These are phyloP conservation scores for Backusella westeae DNA, from an alignment of 192 early-diverging fungal species.

Conservation along the genomic window DNA sequence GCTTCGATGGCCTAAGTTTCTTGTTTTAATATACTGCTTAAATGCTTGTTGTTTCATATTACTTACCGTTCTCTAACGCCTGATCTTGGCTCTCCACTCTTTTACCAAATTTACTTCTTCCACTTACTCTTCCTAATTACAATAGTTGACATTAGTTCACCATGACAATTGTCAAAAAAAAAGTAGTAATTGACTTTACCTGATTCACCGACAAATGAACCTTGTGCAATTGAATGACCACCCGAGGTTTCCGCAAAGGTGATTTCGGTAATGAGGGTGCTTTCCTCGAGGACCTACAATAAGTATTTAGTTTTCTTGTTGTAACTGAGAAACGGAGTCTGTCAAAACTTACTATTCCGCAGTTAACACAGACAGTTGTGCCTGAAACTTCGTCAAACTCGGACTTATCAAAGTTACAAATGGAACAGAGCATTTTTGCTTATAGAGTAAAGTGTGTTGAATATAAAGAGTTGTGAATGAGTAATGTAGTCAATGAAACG, in stretches of 20 bases:
- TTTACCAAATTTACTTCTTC: slow-evolving; percentile 43
- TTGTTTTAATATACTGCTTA: no score
- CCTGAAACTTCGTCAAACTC: slow-evolving; percentile 24
- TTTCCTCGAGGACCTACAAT: slow-evolving; percentile 85
- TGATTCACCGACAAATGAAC: slow-evolving; percentile 53
- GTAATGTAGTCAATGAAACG: no score
- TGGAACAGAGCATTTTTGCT: slow-evolving; percentile 20
- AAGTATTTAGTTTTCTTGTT: no score
- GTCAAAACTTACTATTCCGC: slow-evolving; percentile 17
- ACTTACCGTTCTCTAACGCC: slow-evolving; percentile 56
- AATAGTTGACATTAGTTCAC: background rate
- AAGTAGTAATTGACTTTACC: background rate
- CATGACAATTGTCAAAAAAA: no score
- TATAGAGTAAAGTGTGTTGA: background rate
- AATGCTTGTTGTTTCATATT: no score
- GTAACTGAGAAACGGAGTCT: no score
- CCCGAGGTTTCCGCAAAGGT: slow-evolving; percentile 83
- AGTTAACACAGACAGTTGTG: slow-evolving; percentile 24
- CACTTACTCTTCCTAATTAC: slow-evolving; percentile 38
- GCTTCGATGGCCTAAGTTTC: slow-evolving; percentile 56
- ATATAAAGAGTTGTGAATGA: no score
- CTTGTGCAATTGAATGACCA: slow-evolving; percentile 82
- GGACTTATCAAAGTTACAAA: slow-evolving; percentile 25
- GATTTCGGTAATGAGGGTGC: slow-evolving; percentile 89
- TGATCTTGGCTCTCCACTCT: slow-evolving; percentile 67